phyloP scores from a whole-genome alignment of 768 basidiomycete species.

The Suillus luteus region DNA sequence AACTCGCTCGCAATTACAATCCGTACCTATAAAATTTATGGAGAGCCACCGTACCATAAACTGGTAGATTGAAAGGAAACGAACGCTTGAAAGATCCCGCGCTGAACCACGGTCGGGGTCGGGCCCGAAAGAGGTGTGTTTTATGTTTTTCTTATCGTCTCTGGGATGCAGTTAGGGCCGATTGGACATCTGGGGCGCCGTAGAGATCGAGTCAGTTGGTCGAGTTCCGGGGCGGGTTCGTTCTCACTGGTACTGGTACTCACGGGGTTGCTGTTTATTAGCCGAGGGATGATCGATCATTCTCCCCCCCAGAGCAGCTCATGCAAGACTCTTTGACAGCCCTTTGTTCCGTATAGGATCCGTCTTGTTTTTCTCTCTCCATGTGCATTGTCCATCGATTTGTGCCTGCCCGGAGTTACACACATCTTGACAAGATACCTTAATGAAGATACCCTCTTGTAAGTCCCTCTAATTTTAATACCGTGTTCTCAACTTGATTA shows the following conservation, averaged over 20 bases:
- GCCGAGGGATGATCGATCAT: conserved; percentile 9
- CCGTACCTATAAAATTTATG: too few species aligned
- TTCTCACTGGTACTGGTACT: neutral
- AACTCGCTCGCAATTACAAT: too few species aligned
- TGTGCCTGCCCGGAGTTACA: conserved; percentile 19
- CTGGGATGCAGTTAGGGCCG: conserved; percentile 19
- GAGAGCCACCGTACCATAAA: too few species aligned
- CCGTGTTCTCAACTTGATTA: neutral
- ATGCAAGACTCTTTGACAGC: conserved; percentile 32
- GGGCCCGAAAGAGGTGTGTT: conserved; percentile 7
- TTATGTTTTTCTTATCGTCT: neutral
- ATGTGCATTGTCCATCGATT: conserved; percentile 8
- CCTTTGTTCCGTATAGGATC: conserved; percentile 35
- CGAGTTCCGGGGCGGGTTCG: neutral
- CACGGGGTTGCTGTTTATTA: conserved; percentile 7
- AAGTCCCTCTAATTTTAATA: conserved; percentile 1
- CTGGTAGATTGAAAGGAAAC: too few species aligned
- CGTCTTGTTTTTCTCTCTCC: conserved; percentile 39
- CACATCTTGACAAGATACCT: conserved; percentile 24
- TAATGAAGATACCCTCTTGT: conserved; percentile 26
- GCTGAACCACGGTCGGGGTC: conserved; percentile 5
- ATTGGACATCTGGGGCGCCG: too few species aligned
- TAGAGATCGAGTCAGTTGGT: conserved; percentile 43
- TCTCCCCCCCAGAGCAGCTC: too few species aligned
- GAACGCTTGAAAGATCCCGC: conserved; percentile 4